Evolutionary conservation across 2,329 filamentous ascomycete species (phyloP), one percentile per base, ranked within the genome.

Genomic region (Neurospora sp.): DNA sequence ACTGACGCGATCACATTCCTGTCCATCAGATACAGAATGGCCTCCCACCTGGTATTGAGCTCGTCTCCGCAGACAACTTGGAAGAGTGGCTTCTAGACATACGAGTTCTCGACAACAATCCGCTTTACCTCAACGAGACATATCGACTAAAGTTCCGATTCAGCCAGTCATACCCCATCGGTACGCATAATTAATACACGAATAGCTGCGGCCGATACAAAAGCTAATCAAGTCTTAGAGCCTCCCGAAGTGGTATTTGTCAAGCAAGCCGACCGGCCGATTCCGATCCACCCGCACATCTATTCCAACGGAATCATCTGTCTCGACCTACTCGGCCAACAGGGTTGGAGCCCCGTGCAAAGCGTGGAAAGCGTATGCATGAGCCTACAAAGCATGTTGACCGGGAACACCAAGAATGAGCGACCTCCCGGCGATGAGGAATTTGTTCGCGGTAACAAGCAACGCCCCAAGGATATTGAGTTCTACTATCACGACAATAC

Each of bases 291-390:
- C 77, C 96, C 96, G 3, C 96, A 99, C 82, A 92, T 99, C 80
- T 99, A 99, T 83, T 96, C 92, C 75, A 99, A 99, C 80, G 96
- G 96, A 75, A 97, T 98, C 80, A 99, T 99, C 78, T 99, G 96
- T 77, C 90, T 99, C 67, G 96, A 99, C 76, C 87, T 99, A 1
- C 88, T 99, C 8, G 93, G 93, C 68, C 84, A 87, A 10, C 90
- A 93, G 73, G 96, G 96, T 70, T 99, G 96, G 96, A 96, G 91
- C 66, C 96, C 96, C 0, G 95, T 99, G 0, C 96, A 99, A 79
- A 97, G 95, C 71, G 96, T 97, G 8, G 95, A 98, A 83, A 97
- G 92, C 77, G 90, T 99, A 36, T 97, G 93, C 83, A 96, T 99
- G 88, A 97, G 93, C 80, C 87, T 99, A 69, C 96, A 99, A 82